phyloP scores from a whole-genome alignment of 2,329 filamentous ascomycete species.

The Xylariales sp. region DNA sequence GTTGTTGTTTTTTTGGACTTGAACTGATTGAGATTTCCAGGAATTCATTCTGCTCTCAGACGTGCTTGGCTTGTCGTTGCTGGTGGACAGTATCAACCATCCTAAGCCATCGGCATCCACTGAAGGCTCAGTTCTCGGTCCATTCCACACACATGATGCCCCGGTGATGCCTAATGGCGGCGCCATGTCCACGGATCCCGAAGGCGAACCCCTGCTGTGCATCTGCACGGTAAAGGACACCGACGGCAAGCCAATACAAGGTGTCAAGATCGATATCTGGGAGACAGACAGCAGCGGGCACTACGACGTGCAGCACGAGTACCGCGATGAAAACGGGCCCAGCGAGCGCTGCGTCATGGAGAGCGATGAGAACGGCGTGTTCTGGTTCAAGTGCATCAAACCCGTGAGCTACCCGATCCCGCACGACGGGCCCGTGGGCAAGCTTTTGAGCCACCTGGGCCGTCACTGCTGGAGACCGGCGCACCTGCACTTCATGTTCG shows the following conservation, averaged over 20 bases:
- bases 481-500: conserved; percentile 88
- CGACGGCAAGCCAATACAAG: conserved; percentile 55
- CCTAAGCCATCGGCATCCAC: conserved; percentile 68
- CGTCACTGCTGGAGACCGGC: conserved; percentile 74
- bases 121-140: conserved; percentile 76
- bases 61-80: conserved; percentile 71
- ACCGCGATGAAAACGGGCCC: conserved; percentile 47
- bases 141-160: conserved; percentile 80
- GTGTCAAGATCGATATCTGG: conserved; percentile 77
- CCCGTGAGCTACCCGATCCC: conserved; percentile 85
- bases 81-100: conserved; percentile 80
- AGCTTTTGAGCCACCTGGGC: conserved; percentile 59
- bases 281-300: conserved; percentile 77
- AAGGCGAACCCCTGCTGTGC: conserved; percentile 66
- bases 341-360: conserved; percentile 70
- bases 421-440: conserved; percentile 77
- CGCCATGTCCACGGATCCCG: conserved; percentile 62
- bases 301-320: conserved; percentile 76
- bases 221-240: conserved; percentile 69
- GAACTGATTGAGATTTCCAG: conserved; percentile 24
- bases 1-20: not conserved
- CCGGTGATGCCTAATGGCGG: conserved; percentile 51
- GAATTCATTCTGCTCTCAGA: conserved; percentile 83
- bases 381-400: conserved; percentile 82
- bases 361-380: conserved; percentile 66